Evolutionary conservation across 1,139 yeast genomes (phyloP), one percentile per base, ranked within the genome.

Genomic region (Geotrichum siamense): DNA sequence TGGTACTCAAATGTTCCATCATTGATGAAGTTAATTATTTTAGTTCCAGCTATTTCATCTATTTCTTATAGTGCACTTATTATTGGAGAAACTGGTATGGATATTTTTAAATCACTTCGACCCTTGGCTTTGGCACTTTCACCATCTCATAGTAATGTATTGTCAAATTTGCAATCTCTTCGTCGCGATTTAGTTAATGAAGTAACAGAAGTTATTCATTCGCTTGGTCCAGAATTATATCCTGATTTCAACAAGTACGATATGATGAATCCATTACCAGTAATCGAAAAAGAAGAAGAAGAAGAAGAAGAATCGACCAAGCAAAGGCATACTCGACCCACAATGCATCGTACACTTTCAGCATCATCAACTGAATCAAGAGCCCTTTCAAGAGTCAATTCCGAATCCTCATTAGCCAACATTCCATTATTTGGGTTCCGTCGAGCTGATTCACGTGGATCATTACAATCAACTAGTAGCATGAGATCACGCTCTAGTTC

Each of bases 31-130:
- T 78, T 79, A 68, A 37, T 70, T 17, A 57, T 64, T 3, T 68
- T 78, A 41, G 76, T 79, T 58, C 53, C 74, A 35, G 63, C 75
- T 41, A 76, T 91, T 47, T 86, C 82, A 0, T 60, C 74, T 31
- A 78, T 89, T 22, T 84, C 96, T 1, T 89, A 85, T 60, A 79
- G 95, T 19, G 95, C 97, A 0, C 70, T 91, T 52, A 71, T 84
- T 20, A 79, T 87, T 44, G 97, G 98, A 42, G 98, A 91, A 59
- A 84, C 82, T 52, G 97, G 98, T 17, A 72, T 85, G 76, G 97
- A 91, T 60, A 70, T 85, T 41, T 76, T 82, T 62, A 86, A 87
- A 59, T 79, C 94, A 4, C 67, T 89, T 50, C 72, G 87, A 51
- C 96, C 97, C 0, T 67, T 89, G 41, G 82, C 86, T 59, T 66